These are phyloP conservation scores for Lippia alba DNA, from an alignment of 305 asterid species.

Conservation along the genomic window DNA sequence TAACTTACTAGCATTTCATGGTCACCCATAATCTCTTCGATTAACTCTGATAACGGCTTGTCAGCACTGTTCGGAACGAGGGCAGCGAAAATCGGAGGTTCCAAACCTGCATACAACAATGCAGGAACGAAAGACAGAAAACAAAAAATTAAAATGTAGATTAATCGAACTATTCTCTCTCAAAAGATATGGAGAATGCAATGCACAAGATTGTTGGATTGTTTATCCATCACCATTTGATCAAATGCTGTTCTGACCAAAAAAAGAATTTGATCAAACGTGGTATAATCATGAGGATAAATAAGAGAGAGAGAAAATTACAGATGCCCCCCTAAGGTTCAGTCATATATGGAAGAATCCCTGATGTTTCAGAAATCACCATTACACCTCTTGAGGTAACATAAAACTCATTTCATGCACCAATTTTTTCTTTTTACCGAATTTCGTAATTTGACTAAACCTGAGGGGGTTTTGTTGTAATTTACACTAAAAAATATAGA, in stretches of 20 bases:
- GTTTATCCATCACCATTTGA: not conserved
- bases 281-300: not conserved
- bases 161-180: too few relatives aligned
- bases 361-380: too few relatives aligned
- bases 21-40: conserved; percentile 90
- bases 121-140: not conserved
- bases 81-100: conserved; percentile 78
- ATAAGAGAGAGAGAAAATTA: not conserved
- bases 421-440: not conserved
- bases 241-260: too few relatives aligned
- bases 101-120: conserved; percentile 50
- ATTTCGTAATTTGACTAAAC: not conserved
- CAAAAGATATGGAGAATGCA: too few relatives aligned
- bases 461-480: too few relatives aligned
- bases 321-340: not conserved
- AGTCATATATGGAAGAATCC: too few relatives aligned
- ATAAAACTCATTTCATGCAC: not conserved
- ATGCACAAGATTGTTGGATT: not conserved
- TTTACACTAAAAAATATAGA: too few relatives aligned
- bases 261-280: not conserved
- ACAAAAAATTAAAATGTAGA: not conserved
- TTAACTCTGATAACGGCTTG: conserved; percentile 71
- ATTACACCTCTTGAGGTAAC: not conserved
- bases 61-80: conserved; percentile 81
- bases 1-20: conserved; percentile 75